Evolutionary conservation across 192 early-diverging fungal genomes (phyloP), one percentile per base, ranked within the genome.

Genomic region (Allomyces macrogynus): DNA sequence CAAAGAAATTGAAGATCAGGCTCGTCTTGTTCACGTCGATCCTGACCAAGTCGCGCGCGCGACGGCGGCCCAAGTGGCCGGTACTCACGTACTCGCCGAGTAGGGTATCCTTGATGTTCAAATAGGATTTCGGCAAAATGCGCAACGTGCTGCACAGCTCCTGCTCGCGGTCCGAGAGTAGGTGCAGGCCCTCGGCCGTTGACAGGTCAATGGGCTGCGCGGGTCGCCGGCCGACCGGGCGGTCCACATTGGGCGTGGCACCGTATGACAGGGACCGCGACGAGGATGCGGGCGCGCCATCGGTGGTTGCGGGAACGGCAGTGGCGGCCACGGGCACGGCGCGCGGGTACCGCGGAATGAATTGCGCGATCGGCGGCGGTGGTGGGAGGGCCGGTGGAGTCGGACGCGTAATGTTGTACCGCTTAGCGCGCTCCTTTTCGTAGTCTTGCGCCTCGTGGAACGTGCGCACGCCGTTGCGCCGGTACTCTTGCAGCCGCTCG

Each of bases 21-120:
- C 79, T 79, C 4, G 91, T 88, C 71, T 92, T 96, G 75, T 86
- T 85, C 5, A 86, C 87, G 72, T 99, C 95, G 65, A 97, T 93
- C 74, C 89, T 90, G 75, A 93, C 85, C 64, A 99, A 69, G 61
- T 87, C 80, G n/a, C 89, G 75, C 3, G 89, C 87, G 65, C 87
- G 82, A 61, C 87, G 79, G 61, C 89, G 78, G 62, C 81, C 78
- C 66, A 99, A 74, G 5, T 62, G 64, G 10, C 91, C 92, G 10
- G 73, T 76, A 10, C 73, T 69, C 8, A 86, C 88, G 69, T 89
- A 91, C 67, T 93, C 90, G 25, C 84, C 80, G 43, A 99, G 73
- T 61, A 95, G 76, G 7, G 87, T 83, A 60, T 95, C 93, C 73
- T 99, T 99, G 75, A 93, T 90, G 25, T 86, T 86, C 62, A 96